Percentiles rank a stretch among this genome's conserved stretches.
These are phyloP conservation scores for Penicillium sp. DNA, from an alignment of 2,329 filamentous ascomycete species.

Conservation along the genomic window DNA sequence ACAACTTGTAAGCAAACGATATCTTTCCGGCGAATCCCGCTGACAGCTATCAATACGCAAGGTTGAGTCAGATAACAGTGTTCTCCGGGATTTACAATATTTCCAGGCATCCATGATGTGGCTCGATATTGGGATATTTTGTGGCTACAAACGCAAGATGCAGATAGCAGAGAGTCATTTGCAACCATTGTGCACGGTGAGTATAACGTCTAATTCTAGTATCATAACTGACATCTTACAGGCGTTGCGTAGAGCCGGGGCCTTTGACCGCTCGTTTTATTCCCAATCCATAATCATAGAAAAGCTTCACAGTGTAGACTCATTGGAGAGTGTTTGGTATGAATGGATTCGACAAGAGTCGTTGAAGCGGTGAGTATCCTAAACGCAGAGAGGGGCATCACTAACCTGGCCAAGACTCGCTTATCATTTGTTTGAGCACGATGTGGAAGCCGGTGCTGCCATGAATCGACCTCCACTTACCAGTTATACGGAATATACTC, in stretches of 20 bases:
- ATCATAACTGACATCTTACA: background rate
- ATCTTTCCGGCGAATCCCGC: background rate
- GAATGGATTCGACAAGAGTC: constrained; percentile 12
- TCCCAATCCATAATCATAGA: background rate
- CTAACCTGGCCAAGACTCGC: background rate
- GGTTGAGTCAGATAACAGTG: constrained; percentile 15
- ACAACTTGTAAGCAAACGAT: background rate
- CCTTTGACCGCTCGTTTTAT: constrained; percentile 14
- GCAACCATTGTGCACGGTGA: constrained; percentile 14
- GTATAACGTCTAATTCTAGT: background rate
- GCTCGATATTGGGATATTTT: constrained; percentile 13
- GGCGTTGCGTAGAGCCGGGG: constrained; percentile 8
- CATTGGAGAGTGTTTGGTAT: background rate
- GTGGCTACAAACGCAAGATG: constrained; percentile 16
- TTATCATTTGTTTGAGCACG: constrained; percentile 11
- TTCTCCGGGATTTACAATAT: constrained; percentile 11
- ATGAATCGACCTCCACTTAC: constrained; percentile 12
- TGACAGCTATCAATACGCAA: background rate
- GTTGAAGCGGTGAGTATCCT: background rate
- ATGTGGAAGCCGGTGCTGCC: constrained; percentile 9
- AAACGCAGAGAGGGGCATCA: background rate
- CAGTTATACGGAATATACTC: constrained; percentile 11
- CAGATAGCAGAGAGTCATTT: constrained; percentile 13
- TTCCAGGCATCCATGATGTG: constrained; percentile 17
- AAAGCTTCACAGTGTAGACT: background rate